Evolutionary conservation across 2,329 filamentous ascomycete genomes (phyloP).

Genomic region (Helotiales sp.): DNA sequence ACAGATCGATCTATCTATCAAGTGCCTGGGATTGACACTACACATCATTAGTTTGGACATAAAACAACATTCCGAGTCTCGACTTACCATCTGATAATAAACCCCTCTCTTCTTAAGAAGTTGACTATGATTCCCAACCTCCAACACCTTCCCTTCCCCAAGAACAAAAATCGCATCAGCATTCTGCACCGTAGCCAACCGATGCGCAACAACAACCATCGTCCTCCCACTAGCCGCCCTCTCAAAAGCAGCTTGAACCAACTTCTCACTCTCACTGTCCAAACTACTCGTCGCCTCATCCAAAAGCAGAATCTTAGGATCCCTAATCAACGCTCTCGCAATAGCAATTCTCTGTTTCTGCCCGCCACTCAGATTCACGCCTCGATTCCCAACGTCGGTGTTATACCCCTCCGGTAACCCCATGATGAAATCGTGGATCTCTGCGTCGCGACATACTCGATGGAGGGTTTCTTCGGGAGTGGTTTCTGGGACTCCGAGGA

Average conservation of each 20-base stretch:
- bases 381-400: slow-evolving; percentile 48
- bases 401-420: slow-evolving; percentile 51
- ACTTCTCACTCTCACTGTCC: slow-evolving; percentile 56
- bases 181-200: slow-evolving; percentile 75
- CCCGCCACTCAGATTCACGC: slow-evolving; percentile 50
- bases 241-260: slow-evolving; percentile 67
- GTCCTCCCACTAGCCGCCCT: slow-evolving; percentile 63
- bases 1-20: slow-evolving; percentile 25
- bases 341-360: slow-evolving; percentile 58
- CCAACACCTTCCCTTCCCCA: slow-evolving; percentile 31
- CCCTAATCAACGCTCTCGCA: slow-evolving; percentile 53
- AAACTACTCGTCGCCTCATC: slow-evolving; percentile 60
- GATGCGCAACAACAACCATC: slow-evolving; percentile 76
- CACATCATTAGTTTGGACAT: neutral
- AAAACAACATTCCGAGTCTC: too few relatives aligned
- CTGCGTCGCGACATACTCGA: slow-evolving; percentile 49
- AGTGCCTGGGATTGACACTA: slow-evolving; percentile 35
- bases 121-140: slow-evolving; percentile 28
- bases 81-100: slow-evolving; percentile 34
- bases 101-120: slow-evolving; percentile 29
- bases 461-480: slow-evolving; percentile 42
- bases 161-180: slow-evolving; percentile 44
- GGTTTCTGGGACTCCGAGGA: slow-evolving; percentile 56
- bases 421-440: slow-evolving; percentile 53
- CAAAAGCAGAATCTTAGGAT: slow-evolving; percentile 52